These are phyloP conservation scores for Triticum urartu DNA, from an alignment of 176 grass and related monocot genomes.

Conservation along the genomic window DNA sequence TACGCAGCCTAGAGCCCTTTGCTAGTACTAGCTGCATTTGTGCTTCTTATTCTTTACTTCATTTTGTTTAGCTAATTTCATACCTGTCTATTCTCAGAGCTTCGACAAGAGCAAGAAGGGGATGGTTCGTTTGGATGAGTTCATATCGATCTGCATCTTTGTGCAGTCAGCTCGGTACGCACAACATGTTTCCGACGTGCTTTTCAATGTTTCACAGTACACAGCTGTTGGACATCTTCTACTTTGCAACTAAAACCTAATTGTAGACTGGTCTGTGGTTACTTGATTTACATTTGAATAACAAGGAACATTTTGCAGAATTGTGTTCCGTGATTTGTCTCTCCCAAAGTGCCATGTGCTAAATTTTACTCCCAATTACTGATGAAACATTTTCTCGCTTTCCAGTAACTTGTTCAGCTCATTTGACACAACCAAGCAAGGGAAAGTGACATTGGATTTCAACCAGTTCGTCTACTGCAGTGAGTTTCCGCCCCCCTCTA, in stretches of 20 bases:
- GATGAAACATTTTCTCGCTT: not conserved
- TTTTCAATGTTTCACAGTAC: not conserved
- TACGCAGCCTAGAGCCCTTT: not conserved
- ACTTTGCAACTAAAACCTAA: not conserved
- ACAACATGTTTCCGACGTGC: not conserved
- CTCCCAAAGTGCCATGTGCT: not conserved
- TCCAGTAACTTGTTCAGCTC: slow-evolving; percentile 79
- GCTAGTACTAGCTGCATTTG: not conserved
- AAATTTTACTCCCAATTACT: not conserved
- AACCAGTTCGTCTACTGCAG: slow-evolving; percentile 89
- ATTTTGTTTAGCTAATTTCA: not conserved
- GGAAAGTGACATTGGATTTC: slow-evolving; percentile 82
- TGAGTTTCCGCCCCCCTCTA: slow-evolving; percentile 43
- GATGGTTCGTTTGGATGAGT: slow-evolving; percentile 74
- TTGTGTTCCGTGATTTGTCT: not conserved
- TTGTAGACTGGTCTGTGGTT: not conserved
- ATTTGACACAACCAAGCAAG: slow-evolving; percentile 76
- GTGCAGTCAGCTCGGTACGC: slow-evolving; percentile 83
- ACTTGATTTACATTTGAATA: not conserved
- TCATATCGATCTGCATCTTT: slow-evolving; percentile 88
- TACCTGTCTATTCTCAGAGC: slow-evolving; percentile 43
- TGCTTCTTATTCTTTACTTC: not conserved
- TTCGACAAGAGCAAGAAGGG: slow-evolving; percentile 92
- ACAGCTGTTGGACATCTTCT: not conserved
- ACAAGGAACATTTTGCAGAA: not conserved